Evolutionary conservation across 2,329 filamentous ascomycete species (phyloP).

Genomic region (Nemania abortiva): DNA sequence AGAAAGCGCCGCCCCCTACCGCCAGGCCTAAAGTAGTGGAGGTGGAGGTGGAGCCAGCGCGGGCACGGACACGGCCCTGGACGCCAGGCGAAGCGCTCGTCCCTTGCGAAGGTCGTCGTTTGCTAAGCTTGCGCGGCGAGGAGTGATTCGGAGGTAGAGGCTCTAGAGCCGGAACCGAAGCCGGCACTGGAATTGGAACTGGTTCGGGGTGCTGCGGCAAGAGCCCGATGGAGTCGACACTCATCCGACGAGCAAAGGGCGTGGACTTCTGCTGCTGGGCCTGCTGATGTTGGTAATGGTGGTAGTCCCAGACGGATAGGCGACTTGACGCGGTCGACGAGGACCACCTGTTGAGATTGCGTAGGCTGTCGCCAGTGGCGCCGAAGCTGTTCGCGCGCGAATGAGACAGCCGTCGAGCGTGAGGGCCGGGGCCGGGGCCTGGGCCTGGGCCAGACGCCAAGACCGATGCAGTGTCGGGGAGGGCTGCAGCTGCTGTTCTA

Average conservation of each 20-base stretch:
- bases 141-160: slow-evolving; percentile 34
- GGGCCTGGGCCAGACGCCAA: slow-evolving; percentile 25
- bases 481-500: neutral
- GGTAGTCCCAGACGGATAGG: slow-evolving; percentile 52
- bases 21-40: slow-evolving; percentile 11
- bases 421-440: slow-evolving; percentile 31
- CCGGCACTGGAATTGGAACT: slow-evolving; percentile 9
- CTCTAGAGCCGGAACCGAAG: slow-evolving; percentile 12
- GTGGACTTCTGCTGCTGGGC: slow-evolving; percentile 48
- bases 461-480: slow-evolving; percentile 11
- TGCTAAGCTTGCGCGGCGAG: slow-evolving; percentile 47
- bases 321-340: slow-evolving; percentile 64
- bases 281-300: slow-evolving; percentile 41
- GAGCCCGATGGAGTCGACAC: slow-evolving; percentile 57
- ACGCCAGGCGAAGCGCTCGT: slow-evolving; percentile 42
- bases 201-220: slow-evolving; percentile 42
- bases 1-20: slow-evolving; percentile 18
- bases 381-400: slow-evolving; percentile 47
- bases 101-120: slow-evolving; percentile 49
- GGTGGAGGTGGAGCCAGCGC: slow-evolving; percentile 11
- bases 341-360: slow-evolving; percentile 66
- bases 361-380: slow-evolving; percentile 57
- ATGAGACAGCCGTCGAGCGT: slow-evolving; percentile 31
- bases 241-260: slow-evolving; percentile 58
- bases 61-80: slow-evolving; percentile 22